phyloP scores from a whole-genome alignment of 352 stramenopile species.

The Phytophthora quininea region DNA sequence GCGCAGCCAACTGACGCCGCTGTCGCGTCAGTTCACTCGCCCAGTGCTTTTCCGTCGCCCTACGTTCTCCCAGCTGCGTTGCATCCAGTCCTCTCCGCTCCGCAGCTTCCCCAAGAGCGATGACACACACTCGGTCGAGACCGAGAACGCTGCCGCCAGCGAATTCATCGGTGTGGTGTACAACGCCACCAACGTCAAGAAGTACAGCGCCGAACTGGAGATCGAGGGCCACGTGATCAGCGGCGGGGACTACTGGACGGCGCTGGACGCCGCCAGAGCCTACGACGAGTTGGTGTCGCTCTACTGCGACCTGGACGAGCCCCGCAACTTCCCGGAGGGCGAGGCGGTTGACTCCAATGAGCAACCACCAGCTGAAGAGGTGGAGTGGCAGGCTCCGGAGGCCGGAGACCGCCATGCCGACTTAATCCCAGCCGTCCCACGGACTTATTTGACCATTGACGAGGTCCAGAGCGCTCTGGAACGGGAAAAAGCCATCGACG shows the following conservation, averaged over 20 bases:
- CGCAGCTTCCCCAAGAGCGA: slow-evolving; percentile 32
- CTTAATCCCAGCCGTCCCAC: slow-evolving; percentile 65
- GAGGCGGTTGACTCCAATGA: slow-evolving; percentile 4
- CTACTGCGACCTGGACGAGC: slow-evolving; percentile 77
- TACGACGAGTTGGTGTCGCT: slow-evolving; percentile 86
- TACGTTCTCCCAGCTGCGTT: background rate
- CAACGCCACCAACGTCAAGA: slow-evolving; percentile 77
- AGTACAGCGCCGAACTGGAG: slow-evolving; percentile 79
- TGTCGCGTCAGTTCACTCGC: background rate
- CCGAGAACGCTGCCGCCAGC: slow-evolving; percentile 34
- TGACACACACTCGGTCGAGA: slow-evolving; percentile 29
- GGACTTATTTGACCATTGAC: slow-evolving; percentile 78
- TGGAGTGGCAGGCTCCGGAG: slow-evolving; percentile 73
- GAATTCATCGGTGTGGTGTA: slow-evolving; percentile 77
- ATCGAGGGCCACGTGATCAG: slow-evolving; percentile 75
- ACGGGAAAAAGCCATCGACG: slow-evolving; percentile 76
- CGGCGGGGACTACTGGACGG: slow-evolving; percentile 84
- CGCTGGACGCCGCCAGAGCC: slow-evolving; percentile 76
- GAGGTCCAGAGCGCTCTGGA: slow-evolving; percentile 72
- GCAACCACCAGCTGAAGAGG: slow-evolving; percentile 8
- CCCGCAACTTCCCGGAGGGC: slow-evolving; percentile 69
- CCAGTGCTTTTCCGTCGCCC: background rate
- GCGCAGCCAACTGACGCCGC: background rate
- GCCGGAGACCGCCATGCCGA: slow-evolving; percentile 76
- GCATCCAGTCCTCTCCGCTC: background rate